A percentile compares a stretch with the other conserved stretches of the same genome.
Evolutionary conservation across 2,329 filamentous ascomycete species (phyloP).

Genomic region (Aurifilum marmelostoma): DNA sequence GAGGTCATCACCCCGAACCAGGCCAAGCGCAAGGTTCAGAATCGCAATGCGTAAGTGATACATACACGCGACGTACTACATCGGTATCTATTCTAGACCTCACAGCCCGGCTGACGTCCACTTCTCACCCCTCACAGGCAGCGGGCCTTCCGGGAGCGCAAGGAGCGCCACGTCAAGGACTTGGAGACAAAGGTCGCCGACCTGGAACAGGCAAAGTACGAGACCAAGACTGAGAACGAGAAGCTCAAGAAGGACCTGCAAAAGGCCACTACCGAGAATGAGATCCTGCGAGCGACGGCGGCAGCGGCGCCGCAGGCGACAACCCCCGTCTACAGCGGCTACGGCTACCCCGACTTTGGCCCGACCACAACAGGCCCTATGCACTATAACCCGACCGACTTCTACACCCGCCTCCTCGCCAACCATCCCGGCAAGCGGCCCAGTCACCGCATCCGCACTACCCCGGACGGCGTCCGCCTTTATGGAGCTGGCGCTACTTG

Average conservation of each 20-base stretch:
- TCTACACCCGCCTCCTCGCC: slow-evolving; percentile 66
- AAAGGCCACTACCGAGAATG: slow-evolving; percentile 85
- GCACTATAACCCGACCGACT: slow-evolving; percentile 72
- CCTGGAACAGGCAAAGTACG: slow-evolving; percentile 74
- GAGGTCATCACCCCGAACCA: slow-evolving; percentile 55
- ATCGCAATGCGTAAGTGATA: slow-evolving; percentile 60
- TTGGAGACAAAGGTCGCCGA: slow-evolving; percentile 82
- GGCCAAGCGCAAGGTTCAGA: slow-evolving; percentile 63
- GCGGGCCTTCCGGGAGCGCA: slow-evolving; percentile 93
- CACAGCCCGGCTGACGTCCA: slow-evolving; percentile 15
- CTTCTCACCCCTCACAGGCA: slow-evolving; percentile 61
- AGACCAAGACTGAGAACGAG: slow-evolving; percentile 81
- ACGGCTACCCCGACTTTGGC: slow-evolving; percentile 45
- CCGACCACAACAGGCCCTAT: slow-evolving; percentile 67
- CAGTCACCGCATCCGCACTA: slow-evolving; percentile 70
- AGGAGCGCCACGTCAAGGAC: slow-evolving; percentile 88
- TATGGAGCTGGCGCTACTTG: slow-evolving; percentile 80
- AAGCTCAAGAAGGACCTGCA: slow-evolving; percentile 82
- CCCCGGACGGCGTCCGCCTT: slow-evolving; percentile 68
- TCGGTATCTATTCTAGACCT: background rate
- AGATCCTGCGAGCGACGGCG: slow-evolving; percentile 84
- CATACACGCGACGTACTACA: background rate
- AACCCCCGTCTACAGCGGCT: slow-evolving; percentile 25
- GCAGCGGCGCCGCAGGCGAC: slow-evolving; percentile 34
- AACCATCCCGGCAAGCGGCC: slow-evolving; percentile 65